A percentile compares a stretch with the other conserved stretches of the same genome.
phyloP scores from a whole-genome alignment of 208 protist species.

The Crithidia expoeki region DNA sequence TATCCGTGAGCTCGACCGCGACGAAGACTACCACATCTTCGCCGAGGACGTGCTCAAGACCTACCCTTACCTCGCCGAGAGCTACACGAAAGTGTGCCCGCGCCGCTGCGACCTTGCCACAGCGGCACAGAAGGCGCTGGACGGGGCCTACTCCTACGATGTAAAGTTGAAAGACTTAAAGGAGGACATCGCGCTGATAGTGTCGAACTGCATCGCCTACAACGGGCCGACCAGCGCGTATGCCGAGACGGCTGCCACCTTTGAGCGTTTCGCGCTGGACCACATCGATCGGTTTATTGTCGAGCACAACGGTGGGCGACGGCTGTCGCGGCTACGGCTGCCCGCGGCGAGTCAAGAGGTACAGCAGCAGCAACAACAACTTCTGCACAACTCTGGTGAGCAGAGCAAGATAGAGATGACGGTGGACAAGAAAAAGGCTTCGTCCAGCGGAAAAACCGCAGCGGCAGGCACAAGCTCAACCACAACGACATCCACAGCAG shows the following conservation, averaged over 20 bases:
- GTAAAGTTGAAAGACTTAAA: conserved; percentile 52
- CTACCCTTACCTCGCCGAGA: conserved; percentile 76
- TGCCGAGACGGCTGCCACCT: conserved; percentile 53
- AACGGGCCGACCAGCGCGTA: conserved; percentile 67
- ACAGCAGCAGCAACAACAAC: no score
- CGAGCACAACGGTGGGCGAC: conserved; percentile 64
- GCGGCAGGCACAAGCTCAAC: neutral
- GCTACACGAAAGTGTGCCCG: conserved; percentile 78
- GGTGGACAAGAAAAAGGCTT: neutral
- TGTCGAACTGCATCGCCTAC: conserved; percentile 82
- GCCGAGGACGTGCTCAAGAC: conserved; percentile 72
- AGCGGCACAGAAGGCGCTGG: conserved; percentile 58
- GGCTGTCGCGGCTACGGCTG: conserved; percentile 59
- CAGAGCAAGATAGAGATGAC: neutral
- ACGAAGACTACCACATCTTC: conserved; percentile 79
- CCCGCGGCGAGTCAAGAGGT: no score
- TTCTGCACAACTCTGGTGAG: neutral
- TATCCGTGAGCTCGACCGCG: conserved; percentile 70
- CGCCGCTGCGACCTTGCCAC: conserved; percentile 78
- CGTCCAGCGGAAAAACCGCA: no score
- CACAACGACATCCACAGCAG: neutral
- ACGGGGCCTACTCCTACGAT: conserved; percentile 68
- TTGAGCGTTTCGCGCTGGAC: conserved; percentile 70
- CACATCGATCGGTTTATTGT: conserved; percentile 66
- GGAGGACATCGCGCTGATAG: conserved; percentile 82